Evolutionary conservation across 1,284 basidiomycete genomes (phyloP).

Genomic region (Peniophora sp.): DNA sequence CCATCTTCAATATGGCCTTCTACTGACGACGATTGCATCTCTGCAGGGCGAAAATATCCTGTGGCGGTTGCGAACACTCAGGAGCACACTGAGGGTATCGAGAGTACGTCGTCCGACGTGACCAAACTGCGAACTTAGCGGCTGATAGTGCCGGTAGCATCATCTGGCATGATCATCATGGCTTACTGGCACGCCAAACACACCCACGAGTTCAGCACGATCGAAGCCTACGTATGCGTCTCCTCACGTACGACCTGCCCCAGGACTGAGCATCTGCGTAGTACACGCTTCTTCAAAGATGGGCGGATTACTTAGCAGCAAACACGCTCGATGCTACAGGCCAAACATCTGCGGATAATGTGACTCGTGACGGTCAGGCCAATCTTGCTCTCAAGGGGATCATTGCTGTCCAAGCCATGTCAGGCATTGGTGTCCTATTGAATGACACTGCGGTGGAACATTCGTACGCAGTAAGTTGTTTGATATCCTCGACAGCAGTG

Average conservation of each 20-base stretch:
- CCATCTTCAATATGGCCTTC: too few relatives aligned
- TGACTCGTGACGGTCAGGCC: not conserved
- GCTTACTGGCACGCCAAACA: slow-evolving; percentile 3
- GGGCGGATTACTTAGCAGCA: slow-evolving; percentile 4
- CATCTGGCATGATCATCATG: slow-evolving; percentile 7
- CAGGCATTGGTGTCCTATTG: not conserved
- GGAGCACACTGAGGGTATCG: too few relatives aligned
- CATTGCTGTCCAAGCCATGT: not conserved
- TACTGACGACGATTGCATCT: too few relatives aligned
- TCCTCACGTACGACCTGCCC: not conserved
- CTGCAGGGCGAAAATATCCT: too few relatives aligned
- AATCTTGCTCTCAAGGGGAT: not conserved
- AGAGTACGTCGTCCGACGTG: too few relatives aligned
- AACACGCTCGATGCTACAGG: not conserved
- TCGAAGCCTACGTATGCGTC: not conserved
- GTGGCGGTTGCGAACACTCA: too few relatives aligned
- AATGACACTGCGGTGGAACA: not conserved
- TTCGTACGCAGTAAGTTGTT: not conserved
- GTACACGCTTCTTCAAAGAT: slow-evolving; percentile 2
- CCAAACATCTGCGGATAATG: not conserved
- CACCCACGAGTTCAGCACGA: not conserved
- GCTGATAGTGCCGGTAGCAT: too few relatives aligned
- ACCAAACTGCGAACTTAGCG: too few relatives aligned
- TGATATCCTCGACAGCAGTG: not conserved
- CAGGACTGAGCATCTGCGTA: not conserved